A percentile compares a stretch with the other conserved stretches of the same genome.
phyloP scores from a whole-genome alignment of 352 stramenopile genomes.

The Pseudoperonospora humuli region DNA sequence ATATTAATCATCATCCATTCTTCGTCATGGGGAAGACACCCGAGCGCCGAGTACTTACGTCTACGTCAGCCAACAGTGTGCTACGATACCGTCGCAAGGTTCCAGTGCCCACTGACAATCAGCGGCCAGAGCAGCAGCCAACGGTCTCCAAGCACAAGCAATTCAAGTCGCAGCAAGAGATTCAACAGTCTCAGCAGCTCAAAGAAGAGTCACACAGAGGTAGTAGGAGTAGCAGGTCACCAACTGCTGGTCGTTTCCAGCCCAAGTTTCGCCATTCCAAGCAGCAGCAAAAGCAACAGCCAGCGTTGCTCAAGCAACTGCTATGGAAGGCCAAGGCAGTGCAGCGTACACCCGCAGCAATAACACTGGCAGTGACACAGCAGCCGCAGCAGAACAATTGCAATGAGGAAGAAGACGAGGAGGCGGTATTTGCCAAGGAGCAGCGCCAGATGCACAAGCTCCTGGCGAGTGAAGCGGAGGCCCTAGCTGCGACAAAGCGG shows the following conservation, averaged over 20 bases:
- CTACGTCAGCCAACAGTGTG: conserved; percentile 1
- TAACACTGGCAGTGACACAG: too few relatives aligned
- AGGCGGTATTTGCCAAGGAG: conserved; percentile 40
- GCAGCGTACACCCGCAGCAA: conserved; percentile 12
- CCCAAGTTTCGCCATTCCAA: conserved; percentile 1
- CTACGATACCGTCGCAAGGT: conserved; percentile 55
- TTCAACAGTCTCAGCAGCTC: background rate
- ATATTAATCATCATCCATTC: background rate
- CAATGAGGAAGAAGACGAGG: conserved; percentile 12
- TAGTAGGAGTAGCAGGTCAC: conserved; percentile 12
- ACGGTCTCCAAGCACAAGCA: conserved; percentile 4
- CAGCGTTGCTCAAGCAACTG: conserved; percentile 41
- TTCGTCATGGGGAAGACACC: conserved; percentile 43
- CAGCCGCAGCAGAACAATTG: background rate
- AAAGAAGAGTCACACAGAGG: background rate
- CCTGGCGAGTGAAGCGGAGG: conserved; percentile 22
- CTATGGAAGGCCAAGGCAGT: conserved; percentile 51
- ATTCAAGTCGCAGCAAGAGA: conserved; percentile 7
- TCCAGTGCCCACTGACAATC: conserved; percentile 19
- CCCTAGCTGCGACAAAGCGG: conserved; percentile 10
- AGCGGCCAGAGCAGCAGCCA: conserved; percentile 20
- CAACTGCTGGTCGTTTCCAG: conserved; percentile 1
- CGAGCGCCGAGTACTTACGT: conserved; percentile 27
- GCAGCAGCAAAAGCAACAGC: conserved; percentile 6
- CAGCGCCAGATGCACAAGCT: conserved; percentile 38